These are phyloP conservation scores for Mycena belliarum DNA, from an alignment of 768 basidiomycete species.

Conservation along the genomic window DNA sequence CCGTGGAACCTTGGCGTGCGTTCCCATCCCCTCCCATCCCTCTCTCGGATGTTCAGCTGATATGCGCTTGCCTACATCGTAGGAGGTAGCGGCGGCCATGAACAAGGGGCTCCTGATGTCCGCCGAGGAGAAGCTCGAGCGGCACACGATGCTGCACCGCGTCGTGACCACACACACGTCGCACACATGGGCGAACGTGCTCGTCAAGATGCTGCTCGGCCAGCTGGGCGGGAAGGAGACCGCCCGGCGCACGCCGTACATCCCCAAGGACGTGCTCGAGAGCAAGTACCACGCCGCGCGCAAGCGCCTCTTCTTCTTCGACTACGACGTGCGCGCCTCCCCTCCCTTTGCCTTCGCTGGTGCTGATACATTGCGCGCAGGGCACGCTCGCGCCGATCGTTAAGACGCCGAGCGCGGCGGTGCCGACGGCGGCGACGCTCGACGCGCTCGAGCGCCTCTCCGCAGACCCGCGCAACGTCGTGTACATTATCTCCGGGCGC, in stretches of 20 bases:
- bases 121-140: slow-evolving; percentile 64
- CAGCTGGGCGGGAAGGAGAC: slow-evolving; percentile 79
- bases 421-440: slow-evolving; percentile 75
- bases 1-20: slow-evolving; percentile 92
- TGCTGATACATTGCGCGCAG: slow-evolving; percentile 38
- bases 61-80: background rate
- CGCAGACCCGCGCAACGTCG: slow-evolving; percentile 83
- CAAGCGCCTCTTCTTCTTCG: slow-evolving; percentile 91
- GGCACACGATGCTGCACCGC: slow-evolving; percentile 79
- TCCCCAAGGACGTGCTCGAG: slow-evolving; percentile 64
- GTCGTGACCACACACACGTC: slow-evolving; percentile 91
- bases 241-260: slow-evolving; percentile 82
- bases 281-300: slow-evolving; percentile 63
- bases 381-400: slow-evolving; percentile 98
- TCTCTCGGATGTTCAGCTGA: background rate
- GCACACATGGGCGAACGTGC: slow-evolving; percentile 91
- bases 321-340: slow-evolving; percentile 79
- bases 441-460: slow-evolving; percentile 71
- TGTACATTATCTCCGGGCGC: slow-evolving; percentile 97
- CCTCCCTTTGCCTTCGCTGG: background rate
- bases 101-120: slow-evolving; percentile 86
- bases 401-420: slow-evolving; percentile 85
- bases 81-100: slow-evolving; percentile 90
- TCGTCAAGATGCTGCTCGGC: slow-evolving; percentile 85
- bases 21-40: slow-evolving; percentile 18